Conservation (phyloP, 2,329 filamentous ascomycete species). For the Sporothrix phasma region DNA sequence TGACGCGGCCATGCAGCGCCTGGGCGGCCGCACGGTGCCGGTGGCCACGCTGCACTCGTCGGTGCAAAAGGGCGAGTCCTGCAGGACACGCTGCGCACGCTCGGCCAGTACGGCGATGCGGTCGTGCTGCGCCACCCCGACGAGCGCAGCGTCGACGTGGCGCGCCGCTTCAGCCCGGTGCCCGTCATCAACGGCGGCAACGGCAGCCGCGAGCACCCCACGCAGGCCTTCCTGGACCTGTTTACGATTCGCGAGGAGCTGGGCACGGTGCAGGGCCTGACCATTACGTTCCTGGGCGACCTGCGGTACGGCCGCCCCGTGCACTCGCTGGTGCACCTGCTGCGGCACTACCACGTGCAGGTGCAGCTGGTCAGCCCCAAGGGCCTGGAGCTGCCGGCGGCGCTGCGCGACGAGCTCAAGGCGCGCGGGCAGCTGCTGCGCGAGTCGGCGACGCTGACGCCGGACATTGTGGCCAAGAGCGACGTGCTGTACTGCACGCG, state of each 20-base stretch:
- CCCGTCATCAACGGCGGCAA: constrained; percentile 97
- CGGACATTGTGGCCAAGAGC: constrained; percentile 73
- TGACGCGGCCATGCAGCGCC: constrained; percentile 95
- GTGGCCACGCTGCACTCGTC: constrained; percentile 79
- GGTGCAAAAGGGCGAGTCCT: constrained; percentile 91
- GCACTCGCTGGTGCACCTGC: constrained; percentile 86
- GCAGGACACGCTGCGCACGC: constrained; percentile 84
- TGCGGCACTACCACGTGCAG: constrained; percentile 89
- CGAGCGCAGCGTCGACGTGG: constrained; percentile 68
- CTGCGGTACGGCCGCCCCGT: constrained; percentile 88
- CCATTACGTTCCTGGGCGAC: constrained; percentile 92
- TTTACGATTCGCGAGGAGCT: constrained; percentile 98
- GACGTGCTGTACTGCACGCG: constrained; percentile 97
- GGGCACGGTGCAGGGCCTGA: constrained; percentile 88
- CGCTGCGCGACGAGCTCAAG: constrained; percentile 63
- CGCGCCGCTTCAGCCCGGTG: constrained; percentile 77
- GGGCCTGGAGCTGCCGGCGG: constrained; percentile 63
- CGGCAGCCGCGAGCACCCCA: constrained; percentile 90
- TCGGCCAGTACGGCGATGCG: constrained; percentile 89
- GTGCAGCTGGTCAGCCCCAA: constrained; percentile 85
- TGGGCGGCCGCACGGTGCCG: constrained; percentile 76
- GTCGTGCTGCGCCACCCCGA: constrained; percentile 92
- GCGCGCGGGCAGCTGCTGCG: constrained; percentile 64
- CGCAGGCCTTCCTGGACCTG: constrained; percentile 92
- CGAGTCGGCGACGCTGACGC: constrained; percentile 70